Evolutionary conservation across 768 basidiomycete species (phyloP).

Genomic region (Leccinum boreale): DNA sequence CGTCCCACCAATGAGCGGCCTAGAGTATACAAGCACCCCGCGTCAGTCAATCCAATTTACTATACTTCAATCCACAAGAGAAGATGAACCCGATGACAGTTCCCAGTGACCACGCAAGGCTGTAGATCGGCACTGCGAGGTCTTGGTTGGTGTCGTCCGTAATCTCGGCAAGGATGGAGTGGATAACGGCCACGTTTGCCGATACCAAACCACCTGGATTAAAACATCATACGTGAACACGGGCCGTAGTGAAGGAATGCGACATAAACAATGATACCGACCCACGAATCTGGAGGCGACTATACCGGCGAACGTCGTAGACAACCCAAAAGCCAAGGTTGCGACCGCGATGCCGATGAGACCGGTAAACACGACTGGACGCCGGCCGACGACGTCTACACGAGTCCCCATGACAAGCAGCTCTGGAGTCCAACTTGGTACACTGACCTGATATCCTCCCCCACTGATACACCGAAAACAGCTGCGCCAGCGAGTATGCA

Average conservation of each 20-base stretch:
- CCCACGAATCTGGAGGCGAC: constrained; percentile 51
- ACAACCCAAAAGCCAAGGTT: constrained; percentile 54
- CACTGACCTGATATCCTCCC: constrained; percentile 51
- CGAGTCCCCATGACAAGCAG: not conserved
- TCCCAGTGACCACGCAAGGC: constrained; percentile 55
- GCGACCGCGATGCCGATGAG: constrained; percentile 49
- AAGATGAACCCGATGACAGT: constrained; percentile 47
- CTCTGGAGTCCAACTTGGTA: not conserved
- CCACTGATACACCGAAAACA: constrained; percentile 61
- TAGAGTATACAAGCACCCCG: not conserved
- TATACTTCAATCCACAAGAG: too few relatives aligned
- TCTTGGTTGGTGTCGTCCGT: constrained; percentile 62
- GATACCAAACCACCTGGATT: constrained; percentile 57
- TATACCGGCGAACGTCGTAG: constrained; percentile 45
- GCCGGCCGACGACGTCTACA: constrained; percentile 56
- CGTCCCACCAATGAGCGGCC: constrained; percentile 23
- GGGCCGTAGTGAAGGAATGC: not conserved
- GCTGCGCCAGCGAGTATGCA: constrained; percentile 56
- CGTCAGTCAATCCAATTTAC: not conserved
- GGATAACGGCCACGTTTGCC: constrained; percentile 60
- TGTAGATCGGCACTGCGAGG: constrained; percentile 55
- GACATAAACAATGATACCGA: constrained; percentile 20
- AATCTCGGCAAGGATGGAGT: constrained; percentile 58
- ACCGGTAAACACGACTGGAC: constrained; percentile 56
- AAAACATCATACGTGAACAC: not conserved